Evolutionary conservation across 768 basidiomycete genomes (phyloP), one percentile per base, ranked within the genome.

Genomic region (Russula vinacea): DNA sequence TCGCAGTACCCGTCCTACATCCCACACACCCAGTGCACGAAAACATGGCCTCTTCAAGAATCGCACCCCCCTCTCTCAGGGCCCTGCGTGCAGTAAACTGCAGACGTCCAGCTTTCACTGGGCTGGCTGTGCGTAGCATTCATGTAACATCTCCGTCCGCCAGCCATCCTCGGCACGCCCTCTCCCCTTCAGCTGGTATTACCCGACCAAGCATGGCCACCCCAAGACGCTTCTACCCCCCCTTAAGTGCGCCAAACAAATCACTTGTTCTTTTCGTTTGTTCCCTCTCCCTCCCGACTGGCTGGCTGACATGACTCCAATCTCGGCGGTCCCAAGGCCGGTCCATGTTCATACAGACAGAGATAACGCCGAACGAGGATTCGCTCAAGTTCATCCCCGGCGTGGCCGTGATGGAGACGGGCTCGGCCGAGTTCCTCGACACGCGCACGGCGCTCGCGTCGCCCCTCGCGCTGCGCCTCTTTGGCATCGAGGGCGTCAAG

Each of bases 301-400:
- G 29, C 29, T 2, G 5, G 53, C 37, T 24, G 53, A 55, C 33
- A 22, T 22, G n/a, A n/a, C n/a, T n/a, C n/a, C 47, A 2, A 10
- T 13, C 19, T 11, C 11, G 19, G 44, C n/a, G 24, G 5, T 6
- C 11, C 7, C 13, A 17, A 50, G 90, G 77, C 39, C 85, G 94
- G 26, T 88, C 89, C 59, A 96, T 98, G 95, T 98, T 98, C 79
- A 97, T 98, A 62, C 97, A 99, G 77, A 98, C 96, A 5, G 95
- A 98, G 77, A 85, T 87, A 11, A 99, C 97, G 0, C 97, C 97
- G 0, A 99, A 99, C 74, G 92, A 93, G 37, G 94, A 98, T 73
- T 96, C 95, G 1, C 83, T 99, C 57, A 98, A 99, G 75, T 99
- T 99, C 77, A 94, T 99, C 63, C 97, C 96, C 1, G 97, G 97